Evolutionary conservation across 768 basidiomycete genomes (phyloP), one percentile per base, ranked within the genome.

Genomic region (Suillus placidus): DNA sequence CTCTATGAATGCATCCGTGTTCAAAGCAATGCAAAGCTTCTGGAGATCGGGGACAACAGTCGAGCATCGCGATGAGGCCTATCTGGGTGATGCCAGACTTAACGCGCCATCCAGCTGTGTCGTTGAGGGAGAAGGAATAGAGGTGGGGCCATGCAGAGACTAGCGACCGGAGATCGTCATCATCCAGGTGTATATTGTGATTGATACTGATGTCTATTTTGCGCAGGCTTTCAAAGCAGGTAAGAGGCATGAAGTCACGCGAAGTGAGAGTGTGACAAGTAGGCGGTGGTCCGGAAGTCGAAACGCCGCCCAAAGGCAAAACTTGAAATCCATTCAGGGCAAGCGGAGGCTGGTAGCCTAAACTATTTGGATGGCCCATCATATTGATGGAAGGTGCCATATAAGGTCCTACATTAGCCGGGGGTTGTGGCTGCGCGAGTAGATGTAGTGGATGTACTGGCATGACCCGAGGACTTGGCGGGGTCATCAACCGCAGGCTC

Each of bases 11-110:
- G 58, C 23, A 14, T 60, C 40, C 12, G 61, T 62, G 20, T 62
- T 60, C 45, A 62, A 23, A 58, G 37, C 61, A 23, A 62, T 61
- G 34, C 34, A 61, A 35, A 62, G 61, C 23, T 54, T 62, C 34
- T 62, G 32, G 12, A 62, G 55, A 9, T 62, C 20, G 1, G 32
- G n/a, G 61, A 61, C 61, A 62, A 32, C 34, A 51, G 26, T 61
- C 26, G 16, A 62, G 55, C 37, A 62, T 55, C 23, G 56, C 16
- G 6, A 62, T 16, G 32, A 62, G 61, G 37, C 61, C 61, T 20
- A 26, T 35, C 35, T 35, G 37, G 30, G 61, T 62, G 61, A 62
- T 38, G 56, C 37, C 34, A 58, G 61, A 62, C 32, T 61, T 51
- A 55, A 16, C 18, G 34, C 55, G 61, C 49, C 61, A 62, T 26